Conservation (phyloP, 441 rosid genomes). For the Gossypium schwendimanii region DNA sequence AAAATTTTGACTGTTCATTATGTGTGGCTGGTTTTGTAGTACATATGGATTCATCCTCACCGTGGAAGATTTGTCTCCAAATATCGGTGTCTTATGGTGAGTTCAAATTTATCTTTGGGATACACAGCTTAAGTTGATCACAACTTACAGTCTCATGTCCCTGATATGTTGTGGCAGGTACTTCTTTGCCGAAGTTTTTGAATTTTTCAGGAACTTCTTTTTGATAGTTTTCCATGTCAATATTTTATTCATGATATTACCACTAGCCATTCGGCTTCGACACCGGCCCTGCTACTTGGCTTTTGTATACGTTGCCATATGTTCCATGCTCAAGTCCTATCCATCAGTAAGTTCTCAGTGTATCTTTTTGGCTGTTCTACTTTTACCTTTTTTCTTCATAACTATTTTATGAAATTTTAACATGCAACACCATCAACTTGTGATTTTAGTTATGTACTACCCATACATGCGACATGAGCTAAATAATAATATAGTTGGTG, state of each 20-base stretch:
- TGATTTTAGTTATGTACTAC: background rate
- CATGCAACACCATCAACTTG: background rate
- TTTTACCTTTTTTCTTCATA: background rate
- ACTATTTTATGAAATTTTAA: background rate
- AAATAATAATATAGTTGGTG: background rate
- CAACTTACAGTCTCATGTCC: slow-evolving; percentile 2
- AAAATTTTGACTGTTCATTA: slow-evolving; percentile 13
- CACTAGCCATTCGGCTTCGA: slow-evolving; percentile 76
- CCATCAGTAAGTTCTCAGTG: slow-evolving; percentile 65
- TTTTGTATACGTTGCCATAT: slow-evolving; percentile 70
- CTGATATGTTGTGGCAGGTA: slow-evolving; percentile 54
- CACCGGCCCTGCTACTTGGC: slow-evolving; percentile 94
- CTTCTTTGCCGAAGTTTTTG: slow-evolving; percentile 96
- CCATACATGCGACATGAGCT: background rate
- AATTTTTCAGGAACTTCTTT: slow-evolving; percentile 85
- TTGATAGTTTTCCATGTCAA: slow-evolving; percentile 83
- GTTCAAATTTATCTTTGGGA: slow-evolving; percentile 11
- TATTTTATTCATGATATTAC: slow-evolving; percentile 72
- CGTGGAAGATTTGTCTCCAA: slow-evolving; percentile 90
- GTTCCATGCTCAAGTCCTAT: slow-evolving; percentile 85
- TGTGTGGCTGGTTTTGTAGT: slow-evolving; percentile 36
- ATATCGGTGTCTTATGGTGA: slow-evolving; percentile 90
- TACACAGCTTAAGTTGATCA: slow-evolving; percentile 10
- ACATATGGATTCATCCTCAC: slow-evolving; percentile 94
- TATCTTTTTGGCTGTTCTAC: background rate